These are phyloP conservation scores for Dalechampia spathulata DNA, from an alignment of 441 rosid genomes.

Conservation along the genomic window DNA sequence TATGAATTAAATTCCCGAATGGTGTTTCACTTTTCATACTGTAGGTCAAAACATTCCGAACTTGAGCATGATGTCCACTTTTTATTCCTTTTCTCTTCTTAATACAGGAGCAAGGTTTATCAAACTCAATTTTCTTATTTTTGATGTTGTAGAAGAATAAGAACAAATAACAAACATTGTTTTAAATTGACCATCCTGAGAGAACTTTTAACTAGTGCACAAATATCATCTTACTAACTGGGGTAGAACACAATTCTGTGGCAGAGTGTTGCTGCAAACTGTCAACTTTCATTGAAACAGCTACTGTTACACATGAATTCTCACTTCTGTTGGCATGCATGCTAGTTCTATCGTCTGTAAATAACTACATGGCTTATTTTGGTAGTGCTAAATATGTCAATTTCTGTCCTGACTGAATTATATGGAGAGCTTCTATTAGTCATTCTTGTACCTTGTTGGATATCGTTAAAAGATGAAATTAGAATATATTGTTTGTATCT, in stretches of 20 bases:
- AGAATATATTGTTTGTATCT: too few species aligned
- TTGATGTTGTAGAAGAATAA: background rate
- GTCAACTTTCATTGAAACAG: background rate
- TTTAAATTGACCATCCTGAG: background rate
- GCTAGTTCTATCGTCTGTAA: background rate
- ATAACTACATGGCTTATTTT: background rate
- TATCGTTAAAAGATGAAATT: background rate
- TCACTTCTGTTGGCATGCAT: background rate
- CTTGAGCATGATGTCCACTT: too few species aligned
- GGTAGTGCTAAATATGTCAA: background rate
- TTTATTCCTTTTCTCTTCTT: too few species aligned
- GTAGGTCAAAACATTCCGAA: background rate
- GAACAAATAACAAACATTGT: background rate
- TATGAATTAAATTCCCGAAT: constrained; percentile 8
- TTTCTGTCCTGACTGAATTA: background rate
- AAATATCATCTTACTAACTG: background rate
- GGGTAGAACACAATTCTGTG: background rate
- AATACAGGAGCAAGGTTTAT: background rate
- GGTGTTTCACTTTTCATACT: background rate
- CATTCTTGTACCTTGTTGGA: background rate
- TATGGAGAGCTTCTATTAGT: background rate
- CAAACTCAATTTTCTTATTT: constrained; percentile 2
- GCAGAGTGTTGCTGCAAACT: background rate
- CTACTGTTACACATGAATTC: background rate
- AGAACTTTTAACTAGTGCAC: background rate